A percentile compares a stretch with the other conserved stretches of the same genome.
phyloP scores from a whole-genome alignment of 163 green algal species.

The Scenedesmus sp. region DNA sequence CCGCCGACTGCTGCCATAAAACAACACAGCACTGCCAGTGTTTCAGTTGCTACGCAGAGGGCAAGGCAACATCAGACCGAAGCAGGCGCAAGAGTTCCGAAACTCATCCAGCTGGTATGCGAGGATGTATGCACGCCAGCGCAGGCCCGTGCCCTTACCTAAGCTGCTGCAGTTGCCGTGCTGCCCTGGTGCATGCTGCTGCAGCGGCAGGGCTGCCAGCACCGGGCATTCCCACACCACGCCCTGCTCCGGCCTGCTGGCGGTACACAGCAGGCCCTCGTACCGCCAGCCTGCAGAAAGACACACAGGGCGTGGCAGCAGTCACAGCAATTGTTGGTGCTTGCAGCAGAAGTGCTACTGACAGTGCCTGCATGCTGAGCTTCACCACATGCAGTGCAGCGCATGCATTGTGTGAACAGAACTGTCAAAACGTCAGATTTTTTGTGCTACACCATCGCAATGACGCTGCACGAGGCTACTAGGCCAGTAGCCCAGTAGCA shows the following conservation, averaged over 20 bases:
- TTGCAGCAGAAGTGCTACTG: neutral
- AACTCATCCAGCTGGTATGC: neutral
- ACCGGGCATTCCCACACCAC: slow-evolving; percentile 50
- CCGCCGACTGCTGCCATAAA: too few relatives aligned
- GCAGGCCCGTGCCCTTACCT: neutral
- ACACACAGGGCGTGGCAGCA: neutral
- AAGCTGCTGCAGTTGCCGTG: neutral
- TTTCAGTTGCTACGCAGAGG: too few relatives aligned
- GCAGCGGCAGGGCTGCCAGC: slow-evolving; percentile 2
- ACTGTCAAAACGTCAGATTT: too few relatives aligned
- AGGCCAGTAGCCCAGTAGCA: neutral
- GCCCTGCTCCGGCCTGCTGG: neutral
- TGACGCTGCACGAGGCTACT: neutral
- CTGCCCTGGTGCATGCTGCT: neutral
- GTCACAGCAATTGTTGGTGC: neutral
- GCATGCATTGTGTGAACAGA: neutral
- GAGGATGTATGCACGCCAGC: neutral
- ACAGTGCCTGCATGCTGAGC: neutral
- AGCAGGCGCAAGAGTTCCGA: neutral
- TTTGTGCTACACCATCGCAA: too few relatives aligned
- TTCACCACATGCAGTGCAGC: neutral
- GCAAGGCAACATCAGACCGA: too few relatives aligned
- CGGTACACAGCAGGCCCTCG: slow-evolving; percentile 25
- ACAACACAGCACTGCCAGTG: too few relatives aligned
- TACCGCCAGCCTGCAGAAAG: slow-evolving; percentile 31